Conservation (phyloP, 1,284 basidiomycete genomes). For the Trichosporon faecale region DNA sequence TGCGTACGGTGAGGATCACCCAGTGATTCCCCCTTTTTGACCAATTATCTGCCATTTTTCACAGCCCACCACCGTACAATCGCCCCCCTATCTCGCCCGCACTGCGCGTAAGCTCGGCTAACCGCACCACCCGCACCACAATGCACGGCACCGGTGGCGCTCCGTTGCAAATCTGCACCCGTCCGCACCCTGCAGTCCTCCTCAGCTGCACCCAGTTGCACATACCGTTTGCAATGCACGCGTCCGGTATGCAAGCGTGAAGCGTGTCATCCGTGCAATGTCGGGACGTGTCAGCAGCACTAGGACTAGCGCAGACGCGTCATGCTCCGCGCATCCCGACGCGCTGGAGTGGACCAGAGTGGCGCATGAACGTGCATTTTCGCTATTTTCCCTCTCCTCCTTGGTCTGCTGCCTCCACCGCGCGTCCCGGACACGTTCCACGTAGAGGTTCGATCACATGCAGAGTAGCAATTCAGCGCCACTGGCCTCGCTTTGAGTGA, state of each 20-base stretch:
- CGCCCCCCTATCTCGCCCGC: neutral
- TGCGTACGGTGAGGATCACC: neutral
- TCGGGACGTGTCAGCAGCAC: neutral
- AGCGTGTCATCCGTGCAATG: neutral
- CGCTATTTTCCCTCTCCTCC: neutral
- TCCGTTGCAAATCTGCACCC: neutral
- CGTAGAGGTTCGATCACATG: neutral
- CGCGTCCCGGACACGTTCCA: neutral
- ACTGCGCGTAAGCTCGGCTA: neutral
- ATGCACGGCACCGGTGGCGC: neutral
- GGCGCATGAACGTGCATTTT: conserved; percentile 1
- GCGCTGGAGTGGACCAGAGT: neutral
- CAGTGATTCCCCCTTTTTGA: neutral
- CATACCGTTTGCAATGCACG: neutral
- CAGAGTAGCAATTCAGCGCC: neutral
- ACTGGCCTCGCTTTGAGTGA: neutral
- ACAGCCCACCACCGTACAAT: neutral
- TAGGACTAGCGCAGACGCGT: neutral
- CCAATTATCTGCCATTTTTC: neutral
- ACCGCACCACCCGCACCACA: neutral
- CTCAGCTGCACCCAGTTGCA: neutral
- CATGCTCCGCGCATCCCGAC: neutral
- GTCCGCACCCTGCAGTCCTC: neutral
- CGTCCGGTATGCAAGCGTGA: neutral
- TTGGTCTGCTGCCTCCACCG: neutral